Evolutionary conservation across 192 early-diverging fungal genomes (phyloP), one percentile per base, ranked within the genome.

Genomic region (Phycomyces blakesleeanus): DNA sequence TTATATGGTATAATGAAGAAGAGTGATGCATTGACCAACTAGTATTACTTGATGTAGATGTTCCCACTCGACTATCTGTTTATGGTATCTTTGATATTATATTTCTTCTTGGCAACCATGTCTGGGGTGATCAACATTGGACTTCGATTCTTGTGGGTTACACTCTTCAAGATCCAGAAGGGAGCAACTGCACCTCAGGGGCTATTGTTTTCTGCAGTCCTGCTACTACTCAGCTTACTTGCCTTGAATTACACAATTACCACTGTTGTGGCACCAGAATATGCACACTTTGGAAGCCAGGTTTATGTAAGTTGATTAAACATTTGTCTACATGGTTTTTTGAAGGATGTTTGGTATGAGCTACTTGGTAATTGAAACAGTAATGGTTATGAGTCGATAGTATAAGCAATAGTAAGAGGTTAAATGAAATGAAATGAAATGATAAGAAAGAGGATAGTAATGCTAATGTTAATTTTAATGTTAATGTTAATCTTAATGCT

Each of bases 271-370:
- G 80, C 78, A n/a, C 85, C 85, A 15, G 75, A 76, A 7, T 87
- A 87, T 64, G 63, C 83, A 26, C 79, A 81, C 67, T 87, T 82
- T 75, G 85, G 85, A 24, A 80, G 78, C 38, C 85, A 87, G 57
- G 66, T 74, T 55, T 86, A 81, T 52, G 81, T 83, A 71, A 76
- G 80, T 75, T n/a, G n/a, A n/a, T n/a, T n/a, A n/a, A n/a, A n/a
- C n/a, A n/a, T n/a, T n/a, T n/a, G n/a, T n/a, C n/a, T n/a, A n/a
- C n/a, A n/a, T n/a, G n/a, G n/a, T n/a, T n/a, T n/a, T n/a, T n/a
- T n/a, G n/a, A n/a, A n/a, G n/a, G n/a, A n/a, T n/a, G n/a, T n/a
- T n/a, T n/a, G n/a, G n/a, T n/a, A n/a, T n/a, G n/a, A n/a, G n/a
- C n/a, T n/a, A n/a, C n/a, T n/a, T n/a, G n/a, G n/a, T n/a, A n/a